phyloP scores from a whole-genome alignment of 1,139 yeast genomes.

The Candida sp. region DNA sequence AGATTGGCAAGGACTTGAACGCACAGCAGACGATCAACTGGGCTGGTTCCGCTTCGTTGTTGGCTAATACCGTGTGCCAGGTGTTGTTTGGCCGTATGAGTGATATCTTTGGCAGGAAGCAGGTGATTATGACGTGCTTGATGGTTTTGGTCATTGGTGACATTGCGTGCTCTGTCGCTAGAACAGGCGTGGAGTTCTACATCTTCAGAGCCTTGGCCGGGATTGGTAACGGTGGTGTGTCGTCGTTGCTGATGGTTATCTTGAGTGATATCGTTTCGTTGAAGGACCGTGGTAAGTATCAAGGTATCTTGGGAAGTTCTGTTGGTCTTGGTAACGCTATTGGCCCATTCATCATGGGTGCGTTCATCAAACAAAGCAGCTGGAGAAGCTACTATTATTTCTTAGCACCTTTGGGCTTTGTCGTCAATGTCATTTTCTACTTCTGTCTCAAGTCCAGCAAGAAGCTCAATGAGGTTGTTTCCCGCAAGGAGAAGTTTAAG shows the following conservation, averaged over 20 bases:
- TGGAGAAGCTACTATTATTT: slow-evolving; percentile 59
- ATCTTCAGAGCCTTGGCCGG: slow-evolving; percentile 51
- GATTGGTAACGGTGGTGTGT: slow-evolving; percentile 49
- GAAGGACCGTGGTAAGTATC: slow-evolving; percentile 48
- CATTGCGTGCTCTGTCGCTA: slow-evolving; percentile 46
- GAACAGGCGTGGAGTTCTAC: slow-evolving; percentile 42
- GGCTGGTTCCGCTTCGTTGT: slow-evolving; percentile 55
- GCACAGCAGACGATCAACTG: slow-evolving; percentile 47
- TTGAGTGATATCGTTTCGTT: slow-evolving; percentile 48
- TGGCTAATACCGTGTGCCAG: slow-evolving; percentile 50
- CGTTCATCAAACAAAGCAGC: slow-evolving; percentile 40
- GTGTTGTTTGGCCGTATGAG: slow-evolving; percentile 47
- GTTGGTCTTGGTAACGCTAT: slow-evolving; percentile 60
- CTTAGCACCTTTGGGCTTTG: slow-evolving; percentile 45
- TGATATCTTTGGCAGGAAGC: slow-evolving; percentile 51
- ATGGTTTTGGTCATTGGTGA: slow-evolving; percentile 37
- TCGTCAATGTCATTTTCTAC: slow-evolving; percentile 29
- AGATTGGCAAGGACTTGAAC: slow-evolving; percentile 37
- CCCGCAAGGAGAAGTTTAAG: slow-evolving; percentile 35
- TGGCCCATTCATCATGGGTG: slow-evolving; percentile 63
- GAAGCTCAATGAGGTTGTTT: slow-evolving; percentile 22
- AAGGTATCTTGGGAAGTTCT: slow-evolving; percentile 52
- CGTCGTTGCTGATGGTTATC: slow-evolving; percentile 45
- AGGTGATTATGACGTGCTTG: slow-evolving; percentile 35
- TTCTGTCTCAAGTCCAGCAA: slow-evolving; percentile 26